These are phyloP conservation scores for Sporothrix schenckii DNA, from an alignment of 2,329 filamentous ascomycete genomes.

Conservation along the genomic window DNA sequence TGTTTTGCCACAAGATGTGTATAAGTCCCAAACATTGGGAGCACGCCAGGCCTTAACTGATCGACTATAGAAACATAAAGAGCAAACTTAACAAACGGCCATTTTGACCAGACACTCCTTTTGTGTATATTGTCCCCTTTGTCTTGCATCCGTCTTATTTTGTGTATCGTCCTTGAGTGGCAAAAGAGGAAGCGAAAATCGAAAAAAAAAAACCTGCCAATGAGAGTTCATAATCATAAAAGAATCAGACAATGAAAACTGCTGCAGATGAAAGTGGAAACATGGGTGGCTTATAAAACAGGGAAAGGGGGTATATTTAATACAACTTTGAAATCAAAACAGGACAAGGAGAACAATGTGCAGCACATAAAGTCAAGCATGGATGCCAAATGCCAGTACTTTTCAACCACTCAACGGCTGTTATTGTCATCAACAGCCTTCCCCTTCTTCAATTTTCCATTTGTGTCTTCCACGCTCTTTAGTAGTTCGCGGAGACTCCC, in stretches of 20 bases:
- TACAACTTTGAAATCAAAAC: conserved; percentile 15
- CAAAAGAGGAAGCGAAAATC: conserved; percentile 1
- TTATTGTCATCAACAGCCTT: conserved; percentile 36
- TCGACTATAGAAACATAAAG: neutral
- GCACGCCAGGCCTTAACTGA: neutral
- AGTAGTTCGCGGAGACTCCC: conserved; percentile 59
- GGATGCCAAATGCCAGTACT: neutral
- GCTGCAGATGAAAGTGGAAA: neutral
- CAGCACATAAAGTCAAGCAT: neutral
- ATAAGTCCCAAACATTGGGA: too few species aligned
- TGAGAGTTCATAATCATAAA: conserved; percentile 28
- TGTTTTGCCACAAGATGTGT: too few species aligned
- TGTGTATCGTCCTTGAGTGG: conserved; percentile 13
- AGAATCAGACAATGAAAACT: conserved; percentile 15
- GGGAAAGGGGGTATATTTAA: conserved; percentile 21
- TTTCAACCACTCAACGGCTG: neutral
- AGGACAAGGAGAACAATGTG: conserved; percentile 8
- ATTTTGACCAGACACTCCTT: neutral
- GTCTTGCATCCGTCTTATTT: conserved; percentile 3
- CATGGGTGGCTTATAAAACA: neutral
- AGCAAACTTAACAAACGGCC: neutral
- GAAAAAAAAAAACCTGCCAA: neutral
- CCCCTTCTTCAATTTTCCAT: conserved; percentile 36
- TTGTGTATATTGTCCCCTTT: conserved; percentile 5
- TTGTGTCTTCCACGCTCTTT: conserved; percentile 44